phyloP scores from a whole-genome alignment of 352 stramenopile genomes.

The Phytopythium sindhum region DNA sequence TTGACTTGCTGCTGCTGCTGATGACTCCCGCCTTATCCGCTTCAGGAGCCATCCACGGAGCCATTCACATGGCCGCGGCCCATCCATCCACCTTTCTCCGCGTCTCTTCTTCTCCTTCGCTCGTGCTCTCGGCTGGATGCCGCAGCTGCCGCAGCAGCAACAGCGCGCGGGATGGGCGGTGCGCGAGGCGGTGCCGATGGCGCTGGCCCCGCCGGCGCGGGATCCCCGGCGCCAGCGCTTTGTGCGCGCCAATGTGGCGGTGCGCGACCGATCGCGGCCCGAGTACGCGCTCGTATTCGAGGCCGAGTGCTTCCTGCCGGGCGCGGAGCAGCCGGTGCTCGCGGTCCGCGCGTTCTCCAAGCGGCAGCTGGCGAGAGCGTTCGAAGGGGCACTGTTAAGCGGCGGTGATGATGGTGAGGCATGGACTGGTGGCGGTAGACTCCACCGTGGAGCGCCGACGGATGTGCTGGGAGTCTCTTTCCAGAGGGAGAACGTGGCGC shows the following conservation, averaged over 20 bases:
- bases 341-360: slow-evolving; percentile 25
- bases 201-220: slow-evolving; percentile 21
- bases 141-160: slow-evolving; percentile 13
- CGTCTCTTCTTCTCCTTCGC: background rate
- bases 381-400: slow-evolving; percentile 29
- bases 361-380: slow-evolving; percentile 38
- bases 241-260: slow-evolving; percentile 16
- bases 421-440: no score
- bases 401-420: slow-evolving; percentile 3
- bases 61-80: no score
- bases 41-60: background rate
- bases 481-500: background rate
- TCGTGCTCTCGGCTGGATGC: background rate
- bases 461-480: background rate
- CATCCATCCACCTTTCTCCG: background rate
- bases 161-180: slow-evolving; percentile 22
- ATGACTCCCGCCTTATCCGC: background rate
- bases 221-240: slow-evolving; percentile 17
- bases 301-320: slow-evolving; percentile 6
- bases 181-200: slow-evolving; percentile 12
- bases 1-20: background rate
- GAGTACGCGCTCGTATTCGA: slow-evolving; percentile 46
- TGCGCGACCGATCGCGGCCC: slow-evolving; percentile 33
- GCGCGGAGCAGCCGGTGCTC: background rate
- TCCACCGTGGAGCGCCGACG: slow-evolving; percentile 10